Percentiles rank a stretch among this genome's conserved stretches.
Evolutionary conservation across 331 rosid genomes (phyloP).

Genomic region (Phaseolus coccineus): DNA sequence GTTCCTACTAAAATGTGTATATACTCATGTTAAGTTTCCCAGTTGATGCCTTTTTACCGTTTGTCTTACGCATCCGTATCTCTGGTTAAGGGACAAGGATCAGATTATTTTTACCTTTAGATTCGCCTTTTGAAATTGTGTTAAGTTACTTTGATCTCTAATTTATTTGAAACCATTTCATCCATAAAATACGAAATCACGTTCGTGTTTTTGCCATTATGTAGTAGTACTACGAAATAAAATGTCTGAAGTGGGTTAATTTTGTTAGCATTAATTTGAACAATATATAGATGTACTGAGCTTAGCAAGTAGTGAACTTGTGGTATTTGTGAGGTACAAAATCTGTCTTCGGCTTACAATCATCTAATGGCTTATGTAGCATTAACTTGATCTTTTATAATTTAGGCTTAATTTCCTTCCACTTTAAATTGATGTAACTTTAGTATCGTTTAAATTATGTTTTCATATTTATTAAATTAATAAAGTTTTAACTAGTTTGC

Average conservation of each 20-base stretch:
- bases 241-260: background rate
- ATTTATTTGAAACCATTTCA: background rate
- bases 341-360: no score
- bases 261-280: background rate
- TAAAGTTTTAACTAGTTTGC: no score
- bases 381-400: no score
- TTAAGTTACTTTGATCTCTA: background rate
- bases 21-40: background rate
- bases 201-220: background rate
- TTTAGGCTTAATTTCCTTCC: no score
- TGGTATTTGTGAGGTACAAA: no score
- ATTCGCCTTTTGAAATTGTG: background rate
- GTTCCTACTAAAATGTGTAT: slow-evolving; percentile 22
- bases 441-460: no score
- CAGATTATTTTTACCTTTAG: background rate
- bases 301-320: no score
- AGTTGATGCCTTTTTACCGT: background rate
- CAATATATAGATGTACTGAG: no score
- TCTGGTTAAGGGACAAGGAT: background rate
- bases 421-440: no score
- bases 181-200: background rate
- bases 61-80: slow-evolving; percentile 11
- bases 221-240: background rate
- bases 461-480: no score
- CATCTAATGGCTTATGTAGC: no score